Conservation (phyloP, 257 asterid genomes). For the Ocimum tenuiflorum region DNA sequence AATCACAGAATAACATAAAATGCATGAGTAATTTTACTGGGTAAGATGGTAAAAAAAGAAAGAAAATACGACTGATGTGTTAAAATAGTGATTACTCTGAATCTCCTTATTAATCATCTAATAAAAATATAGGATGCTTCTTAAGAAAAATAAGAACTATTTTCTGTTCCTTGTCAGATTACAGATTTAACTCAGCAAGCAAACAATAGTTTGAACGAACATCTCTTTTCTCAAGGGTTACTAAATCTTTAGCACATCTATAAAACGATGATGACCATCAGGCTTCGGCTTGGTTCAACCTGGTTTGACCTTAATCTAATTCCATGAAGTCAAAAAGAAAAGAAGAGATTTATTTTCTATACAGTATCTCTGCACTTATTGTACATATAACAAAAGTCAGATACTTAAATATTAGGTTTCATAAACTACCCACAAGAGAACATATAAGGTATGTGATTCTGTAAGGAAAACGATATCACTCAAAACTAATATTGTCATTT, state of each 20-base stretch:
- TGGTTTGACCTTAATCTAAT: too few species aligned
- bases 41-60: neutral
- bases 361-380: too few species aligned
- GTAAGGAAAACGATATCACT: neutral
- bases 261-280: too few species aligned
- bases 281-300: too few species aligned
- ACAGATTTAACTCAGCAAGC: neutral
- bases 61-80: neutral
- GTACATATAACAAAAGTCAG: too few species aligned
- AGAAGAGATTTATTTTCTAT: too few species aligned
- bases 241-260: too few species aligned
- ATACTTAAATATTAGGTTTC: too few species aligned
- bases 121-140: neutral
- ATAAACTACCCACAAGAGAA: too few species aligned
- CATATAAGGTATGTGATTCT: neutral
- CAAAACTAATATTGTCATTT: neutral
- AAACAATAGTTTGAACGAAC: neutral
- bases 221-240: too few species aligned
- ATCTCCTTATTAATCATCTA: neutral
- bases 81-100: neutral
- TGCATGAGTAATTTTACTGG: neutral
- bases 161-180: neutral
- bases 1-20: slow-evolving; percentile 19
- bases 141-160: too few species aligned
- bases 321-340: too few species aligned